Evolutionary conservation across 495 filamentous ascomycete species (phyloP).

Genomic region (Mytilinidion resinicola): DNA sequence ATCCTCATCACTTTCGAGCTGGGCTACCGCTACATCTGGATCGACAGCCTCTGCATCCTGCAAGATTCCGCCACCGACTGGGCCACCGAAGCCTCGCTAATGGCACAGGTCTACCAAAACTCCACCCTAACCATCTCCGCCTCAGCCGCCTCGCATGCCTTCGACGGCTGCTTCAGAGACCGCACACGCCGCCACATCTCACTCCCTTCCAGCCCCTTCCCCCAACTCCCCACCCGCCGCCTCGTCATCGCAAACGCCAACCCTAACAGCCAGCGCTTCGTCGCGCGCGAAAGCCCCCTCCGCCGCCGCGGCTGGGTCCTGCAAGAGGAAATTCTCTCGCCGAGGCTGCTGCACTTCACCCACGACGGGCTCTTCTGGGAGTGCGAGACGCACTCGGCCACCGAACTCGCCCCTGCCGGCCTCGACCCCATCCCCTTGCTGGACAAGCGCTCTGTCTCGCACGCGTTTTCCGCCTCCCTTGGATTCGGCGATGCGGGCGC

Average conservation of each 20-base stretch:
- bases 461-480: too few relatives aligned
- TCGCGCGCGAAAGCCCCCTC: not conserved
- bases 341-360: not conserved
- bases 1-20: not conserved
- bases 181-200: not conserved
- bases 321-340: not conserved
- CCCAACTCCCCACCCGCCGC: not conserved
- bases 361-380: not conserved
- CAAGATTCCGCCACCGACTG: not conserved
- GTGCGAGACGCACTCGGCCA: too few relatives aligned
- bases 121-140: conserved; percentile 1
- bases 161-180: not conserved
- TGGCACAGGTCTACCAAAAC: not conserved
- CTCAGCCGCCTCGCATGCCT: not conserved
- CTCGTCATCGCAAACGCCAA: too few relatives aligned
- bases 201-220: not conserved
- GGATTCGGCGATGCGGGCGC: too few relatives aligned
- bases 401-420: too few relatives aligned
- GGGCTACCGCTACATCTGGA: conserved; percentile 2
- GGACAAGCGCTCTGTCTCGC: too few relatives aligned
- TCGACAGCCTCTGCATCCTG: conserved; percentile 10
- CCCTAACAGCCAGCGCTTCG: too few relatives aligned
- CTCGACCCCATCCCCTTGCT: too few relatives aligned
- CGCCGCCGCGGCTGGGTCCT: not conserved
- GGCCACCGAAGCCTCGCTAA: not conserved